Percentiles rank a stretch among this genome's conserved stretches.
phyloP scores from a whole-genome alignment of 495 filamentous ascomycete genomes.

The Xylaria cubensis region DNA sequence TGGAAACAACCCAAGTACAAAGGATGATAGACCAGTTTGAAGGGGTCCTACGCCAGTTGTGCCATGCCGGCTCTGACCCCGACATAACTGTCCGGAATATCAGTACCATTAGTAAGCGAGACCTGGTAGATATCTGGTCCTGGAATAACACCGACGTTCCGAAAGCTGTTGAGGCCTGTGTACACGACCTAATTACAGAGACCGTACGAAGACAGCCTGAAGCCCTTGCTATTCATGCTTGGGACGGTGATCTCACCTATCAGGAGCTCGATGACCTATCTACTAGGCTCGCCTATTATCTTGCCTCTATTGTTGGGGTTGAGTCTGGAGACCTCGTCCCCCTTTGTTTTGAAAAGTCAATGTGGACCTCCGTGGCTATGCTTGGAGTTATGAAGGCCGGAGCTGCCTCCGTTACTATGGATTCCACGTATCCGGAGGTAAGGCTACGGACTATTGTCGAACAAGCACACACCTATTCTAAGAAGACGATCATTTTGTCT shows the following conservation, averaged over 20 bases:
- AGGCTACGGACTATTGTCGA: conserved; percentile 50
- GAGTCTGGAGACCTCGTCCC: conserved; percentile 58
- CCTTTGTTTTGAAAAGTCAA: conserved; percentile 60
- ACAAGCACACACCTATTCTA: conserved; percentile 40
- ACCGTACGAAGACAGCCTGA: background rate
- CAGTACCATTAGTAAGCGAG: no score
- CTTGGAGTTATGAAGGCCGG: conserved; percentile 63
- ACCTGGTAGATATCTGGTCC: no score
- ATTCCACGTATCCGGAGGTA: conserved; percentile 59
- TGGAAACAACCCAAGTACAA: no score
- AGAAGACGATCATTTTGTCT: conserved; percentile 7
- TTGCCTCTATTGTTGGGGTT: conserved; percentile 47
- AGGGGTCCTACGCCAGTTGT: no score
- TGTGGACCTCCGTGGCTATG: conserved; percentile 39
- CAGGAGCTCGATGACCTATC: conserved; percentile 44
- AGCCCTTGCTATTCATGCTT: conserved; percentile 35
- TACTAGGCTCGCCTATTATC: conserved; percentile 42
- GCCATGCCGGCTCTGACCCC: no score
- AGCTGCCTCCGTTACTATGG: conserved; percentile 61
- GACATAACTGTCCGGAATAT: no score
- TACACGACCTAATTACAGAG: conserved; percentile 6
- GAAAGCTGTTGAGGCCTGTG: background rate
- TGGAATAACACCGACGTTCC: no score
- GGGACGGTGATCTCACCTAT: conserved; percentile 61
- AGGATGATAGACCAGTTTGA: no score